Evolutionary conservation across 148 eudicot genomes (phyloP).

Genomic region (Polygonum aviculare): DNA sequence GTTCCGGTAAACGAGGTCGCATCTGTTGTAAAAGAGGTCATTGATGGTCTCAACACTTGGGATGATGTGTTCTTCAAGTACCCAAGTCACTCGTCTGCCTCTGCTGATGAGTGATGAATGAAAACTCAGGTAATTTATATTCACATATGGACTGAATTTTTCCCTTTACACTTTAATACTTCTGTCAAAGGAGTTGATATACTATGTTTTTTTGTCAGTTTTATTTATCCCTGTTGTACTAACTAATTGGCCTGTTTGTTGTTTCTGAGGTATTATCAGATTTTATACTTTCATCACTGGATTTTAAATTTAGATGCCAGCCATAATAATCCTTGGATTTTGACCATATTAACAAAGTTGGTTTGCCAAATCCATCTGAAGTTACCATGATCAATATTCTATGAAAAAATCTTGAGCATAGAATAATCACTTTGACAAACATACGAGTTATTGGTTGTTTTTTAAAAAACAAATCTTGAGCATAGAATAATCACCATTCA

Average conservation of each 20-base stretch:
- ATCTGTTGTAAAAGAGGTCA: conserved; percentile 61
- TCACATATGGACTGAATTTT: background rate
- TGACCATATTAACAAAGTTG: no score
- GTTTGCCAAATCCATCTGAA: no score
- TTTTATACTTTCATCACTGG: background rate
- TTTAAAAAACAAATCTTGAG: no score
- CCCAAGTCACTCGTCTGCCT: conserved; percentile 56
- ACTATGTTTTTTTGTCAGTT: background rate
- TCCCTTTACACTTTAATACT: background rate
- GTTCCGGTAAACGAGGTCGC: conserved; percentile 62
- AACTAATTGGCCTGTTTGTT: background rate
- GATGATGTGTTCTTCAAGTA: conserved; percentile 57
- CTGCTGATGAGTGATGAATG: conserved; percentile 25
- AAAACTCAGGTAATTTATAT: background rate
- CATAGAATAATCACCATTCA: no score
- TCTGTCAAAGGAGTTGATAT: background rate
- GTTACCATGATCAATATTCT: no score
- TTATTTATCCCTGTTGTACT: background rate
- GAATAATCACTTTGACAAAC: no score
- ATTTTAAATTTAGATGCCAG: no score
- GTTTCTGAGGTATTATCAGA: background rate
- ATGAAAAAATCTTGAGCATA: no score
- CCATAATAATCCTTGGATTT: no score
- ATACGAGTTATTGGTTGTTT: no score
- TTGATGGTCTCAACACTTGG: conserved; percentile 82